Evolutionary conservation across 306 rosid species (phyloP).

Genomic region (Neltuma alba): DNA sequence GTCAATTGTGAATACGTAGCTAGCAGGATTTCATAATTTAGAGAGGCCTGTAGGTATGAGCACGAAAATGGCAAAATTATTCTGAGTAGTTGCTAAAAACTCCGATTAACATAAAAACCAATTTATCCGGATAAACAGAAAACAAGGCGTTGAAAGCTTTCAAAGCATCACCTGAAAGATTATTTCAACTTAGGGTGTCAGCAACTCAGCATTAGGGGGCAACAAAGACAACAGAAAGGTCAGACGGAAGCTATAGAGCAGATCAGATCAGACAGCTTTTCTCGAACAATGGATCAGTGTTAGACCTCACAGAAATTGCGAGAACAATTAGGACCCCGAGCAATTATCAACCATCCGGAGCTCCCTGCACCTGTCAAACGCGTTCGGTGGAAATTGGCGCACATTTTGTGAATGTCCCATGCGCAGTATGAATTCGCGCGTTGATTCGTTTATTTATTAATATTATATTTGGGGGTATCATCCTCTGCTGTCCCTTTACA

Average conservation of each 20-base stretch:
- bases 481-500: background rate
- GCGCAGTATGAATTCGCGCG: background rate
- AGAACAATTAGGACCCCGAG: background rate
- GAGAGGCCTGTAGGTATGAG: background rate
- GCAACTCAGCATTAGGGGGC: background rate
- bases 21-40: background rate
- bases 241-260: background rate
- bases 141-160: background rate
- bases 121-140: background rate
- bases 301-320: background rate
- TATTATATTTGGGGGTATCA: background rate
- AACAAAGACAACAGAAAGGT: background rate
- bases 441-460: background rate
- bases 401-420: background rate
- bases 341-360: background rate
- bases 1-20: background rate
- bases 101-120: background rate
- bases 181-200: background rate
- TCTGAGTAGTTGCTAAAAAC: background rate
- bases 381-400: background rate
- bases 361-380: background rate
- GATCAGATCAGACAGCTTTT: background rate
- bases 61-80: background rate
- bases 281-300: background rate
- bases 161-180: conserved; percentile 27